phyloP scores from a whole-genome alignment of 768 basidiomycete genomes.

The Mycena kentingensis region DNA sequence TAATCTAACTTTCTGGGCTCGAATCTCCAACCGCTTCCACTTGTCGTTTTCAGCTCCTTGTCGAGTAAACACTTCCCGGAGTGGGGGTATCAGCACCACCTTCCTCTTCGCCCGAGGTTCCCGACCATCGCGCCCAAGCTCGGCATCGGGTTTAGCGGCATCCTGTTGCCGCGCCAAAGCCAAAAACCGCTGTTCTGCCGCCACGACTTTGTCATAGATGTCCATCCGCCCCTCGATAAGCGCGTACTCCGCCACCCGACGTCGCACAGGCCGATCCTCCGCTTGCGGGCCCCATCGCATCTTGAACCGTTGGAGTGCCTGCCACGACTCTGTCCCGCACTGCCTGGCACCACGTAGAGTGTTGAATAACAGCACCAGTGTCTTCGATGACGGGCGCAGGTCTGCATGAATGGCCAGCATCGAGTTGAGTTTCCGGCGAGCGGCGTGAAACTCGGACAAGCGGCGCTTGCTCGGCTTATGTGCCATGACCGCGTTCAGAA shows the following conservation, averaged over 20 bases:
- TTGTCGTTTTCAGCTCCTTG: conserved; percentile 13
- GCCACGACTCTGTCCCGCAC: conserved; percentile 58
- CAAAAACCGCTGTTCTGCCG: conserved; percentile 18
- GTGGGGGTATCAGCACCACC: conserved; percentile 2
- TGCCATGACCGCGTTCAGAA: conserved; percentile 56
- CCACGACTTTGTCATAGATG: conserved; percentile 40
- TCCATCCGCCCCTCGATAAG: conserved; percentile 65
- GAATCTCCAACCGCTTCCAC: conserved; percentile 13
- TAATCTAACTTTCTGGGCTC: conserved; percentile 18
- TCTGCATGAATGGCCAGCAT: conserved; percentile 49
- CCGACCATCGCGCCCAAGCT: too few relatives aligned
- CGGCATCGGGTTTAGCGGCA: neutral
- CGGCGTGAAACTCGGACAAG: conserved; percentile 45
- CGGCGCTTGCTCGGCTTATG: conserved; percentile 36
- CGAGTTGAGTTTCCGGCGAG: conserved; percentile 45
- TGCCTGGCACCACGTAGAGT: conserved; percentile 48
- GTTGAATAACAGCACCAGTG: conserved; percentile 59
- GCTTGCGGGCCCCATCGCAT: conserved; percentile 57
- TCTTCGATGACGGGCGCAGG: conserved; percentile 59
- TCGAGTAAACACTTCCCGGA: conserved; percentile 13
- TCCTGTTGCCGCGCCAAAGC: neutral
- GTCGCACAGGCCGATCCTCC: conserved; percentile 59
- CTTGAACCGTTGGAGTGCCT: conserved; percentile 47
- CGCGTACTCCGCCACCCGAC: conserved; percentile 59
- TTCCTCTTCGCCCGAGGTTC: neutral